These are phyloP conservation scores for Peziza echinospora DNA, from an alignment of 495 filamentous ascomycete genomes.

Conservation along the genomic window DNA sequence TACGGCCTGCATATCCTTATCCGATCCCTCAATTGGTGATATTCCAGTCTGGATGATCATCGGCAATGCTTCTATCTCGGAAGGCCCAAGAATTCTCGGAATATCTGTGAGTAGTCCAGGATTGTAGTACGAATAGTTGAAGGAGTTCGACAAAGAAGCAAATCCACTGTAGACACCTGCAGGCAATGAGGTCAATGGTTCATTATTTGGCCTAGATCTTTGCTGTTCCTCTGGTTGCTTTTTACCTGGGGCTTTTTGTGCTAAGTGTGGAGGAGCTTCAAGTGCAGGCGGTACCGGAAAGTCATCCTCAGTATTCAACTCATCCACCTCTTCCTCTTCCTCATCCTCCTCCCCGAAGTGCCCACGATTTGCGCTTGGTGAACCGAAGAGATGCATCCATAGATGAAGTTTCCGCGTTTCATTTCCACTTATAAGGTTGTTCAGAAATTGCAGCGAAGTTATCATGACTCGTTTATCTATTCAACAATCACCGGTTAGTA, in stretches of 20 bases:
- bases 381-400: slow-evolving; percentile 54
- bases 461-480: slow-evolving; percentile 50
- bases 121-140: slow-evolving; percentile 23
- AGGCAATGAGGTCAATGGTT: background rate
- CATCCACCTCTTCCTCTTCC: background rate
- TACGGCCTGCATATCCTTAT: slow-evolving; percentile 36
- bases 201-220: background rate
- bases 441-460: slow-evolving; percentile 49
- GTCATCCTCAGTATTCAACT: background rate
- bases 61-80: slow-evolving; percentile 54
- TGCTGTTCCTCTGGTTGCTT: background rate
- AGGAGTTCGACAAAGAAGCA: slow-evolving; percentile 13
- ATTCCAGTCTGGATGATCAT: slow-evolving; percentile 60
- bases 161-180: background rate
- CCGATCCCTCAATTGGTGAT: slow-evolving; percentile 28
- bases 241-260: background rate
- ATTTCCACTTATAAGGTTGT: slow-evolving; percentile 54
- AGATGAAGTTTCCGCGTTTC: slow-evolving; percentile 54
- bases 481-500: too few relatives aligned
- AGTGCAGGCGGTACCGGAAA: too few relatives aligned
- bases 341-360: background rate
- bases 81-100: slow-evolving; percentile 48
- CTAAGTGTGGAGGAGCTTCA: background rate
- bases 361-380: slow-evolving; percentile 7
- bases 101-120: slow-evolving; percentile 55